Base-by-base conservation (phyloP, 306 rosid genomes). In the Pyrus pyrifolia region DNA sequence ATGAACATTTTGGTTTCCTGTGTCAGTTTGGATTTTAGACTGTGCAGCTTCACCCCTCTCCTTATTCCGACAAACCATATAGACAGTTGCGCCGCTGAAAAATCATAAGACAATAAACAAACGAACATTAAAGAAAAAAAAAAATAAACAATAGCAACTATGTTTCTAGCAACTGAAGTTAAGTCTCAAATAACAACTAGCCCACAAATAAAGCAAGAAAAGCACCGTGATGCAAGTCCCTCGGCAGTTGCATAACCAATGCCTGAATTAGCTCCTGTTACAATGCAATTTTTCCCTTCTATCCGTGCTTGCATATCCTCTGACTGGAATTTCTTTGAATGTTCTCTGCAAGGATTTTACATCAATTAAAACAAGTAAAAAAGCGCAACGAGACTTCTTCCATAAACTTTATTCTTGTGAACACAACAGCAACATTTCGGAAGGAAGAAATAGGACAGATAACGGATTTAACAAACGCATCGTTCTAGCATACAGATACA, bases 201-300 rank as follows among this genome's bases (percentile, higher is more conserved):
- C 31, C 31, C 70, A 75, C 69, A 69, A 66, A 13, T 18, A 73
- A 64, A 78, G 62, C 69, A 76, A 66, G 67, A 79, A 86, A 30
- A 23, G 80, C 59, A 92, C 98, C 93, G 93, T 29, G 86, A 84
- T 31, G 98, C 98, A 57, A 95, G 90, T 82, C 91, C 96, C 90
- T 90, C 79, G 0, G 97, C 98, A 22, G 97, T 70, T n/a, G 97
- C 91, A 74, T 84, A 90, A 67, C 96, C 98, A 74, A 95, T 82
- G 81, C 98, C 98, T 12, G 98, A 95, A 85, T 95, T 95, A 23
- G 98, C 98, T 71, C 98, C 98, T 1, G 98, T 95, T 59, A 95
- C 96, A 51, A 95, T 62, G 89, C 97, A 95, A 74, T 88, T 90
- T 83, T 92, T 95, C 83, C 91, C 96, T 0, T 90, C 83, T 61